Base-by-base conservation (phyloP, 2,329 filamentous ascomycete genomes). In the Curvularia lunata region DNA sequence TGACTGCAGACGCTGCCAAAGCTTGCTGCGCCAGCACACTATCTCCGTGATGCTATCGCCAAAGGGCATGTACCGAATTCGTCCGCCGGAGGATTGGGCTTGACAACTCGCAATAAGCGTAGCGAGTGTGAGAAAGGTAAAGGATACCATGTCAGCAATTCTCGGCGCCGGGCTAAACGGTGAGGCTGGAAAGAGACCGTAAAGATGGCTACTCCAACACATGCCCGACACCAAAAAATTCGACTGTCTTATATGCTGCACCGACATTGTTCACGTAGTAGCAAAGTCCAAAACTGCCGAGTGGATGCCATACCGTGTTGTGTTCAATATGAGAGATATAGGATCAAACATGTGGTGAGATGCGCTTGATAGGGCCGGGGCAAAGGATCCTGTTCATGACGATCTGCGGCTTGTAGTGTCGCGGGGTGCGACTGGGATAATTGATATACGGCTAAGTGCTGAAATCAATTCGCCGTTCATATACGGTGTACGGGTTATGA, bases 1-100 rank as follows among this genome's bases (percentile, higher is more conserved):
- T 21, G 58, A 51, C 64, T 79, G 77, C 5, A 80, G 64, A 62
- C 75, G 76, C 45, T 80, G 63, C 78, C 77, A 80, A 30, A 81
- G 71, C 60, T 77, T 73, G 18, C 77, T 64, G 12, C 78, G 75
- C 78, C 79, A 81, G 72, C 78, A 81, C 48, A 78, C 68, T 62
- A 78, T 79, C 55, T 81, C 77, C 1, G 77, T 80, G 63, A 80
- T 80, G 46, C 73, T 77, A 69, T 80, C 78, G 42, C 78, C 79
- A 45, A 81, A 79, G 9, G 79, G 78, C 79, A 81, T 80, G 58
- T 71, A 73, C 19, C 70, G 68, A 27, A 73, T 56, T 8, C 62
- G 61, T 8, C 55, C 32, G 40, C 68, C 67, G 9, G 46, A 16
- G 23, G 55, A 38, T 46, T 70, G 67, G 7, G 67, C 67, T 5